Base-by-base conservation (phyloP, 495 filamentous ascomycete genomes). In the Paragyromitra xinjiangensis region DNA sequence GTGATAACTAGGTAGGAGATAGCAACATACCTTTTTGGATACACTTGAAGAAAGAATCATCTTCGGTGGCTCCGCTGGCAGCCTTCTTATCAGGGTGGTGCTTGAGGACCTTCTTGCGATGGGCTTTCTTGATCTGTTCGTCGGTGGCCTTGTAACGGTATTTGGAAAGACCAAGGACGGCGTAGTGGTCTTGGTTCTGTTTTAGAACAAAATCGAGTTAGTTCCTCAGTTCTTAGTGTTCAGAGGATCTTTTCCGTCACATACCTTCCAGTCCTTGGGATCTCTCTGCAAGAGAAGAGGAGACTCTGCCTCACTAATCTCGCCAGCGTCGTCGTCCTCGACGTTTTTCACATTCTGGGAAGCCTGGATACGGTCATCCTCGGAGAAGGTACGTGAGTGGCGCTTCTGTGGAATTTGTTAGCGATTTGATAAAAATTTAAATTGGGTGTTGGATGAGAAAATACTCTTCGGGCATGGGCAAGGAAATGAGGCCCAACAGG, bases 21-120 rank as follows among this genome's bases (percentile, higher is more conserved):
- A 26, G n/a, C 34, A 19, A 26, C 51, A 34, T 67, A 71, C 79
- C 95, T 84, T 97, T 97, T 87, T 99, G 95, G 84, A 99, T 99
- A 85, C 95, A 99, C 88, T 99, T 99, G 91, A 99, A 99, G 89
- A 99, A 99, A 81, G 91, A 92, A 85, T 99, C 95, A 86, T 97
- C 94, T 85, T 99, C 94, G 78, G 90, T 90, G 74, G 87, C 88
- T 75, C 95, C 93, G 64, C 90, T 88, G 48, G 95, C 95, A 39
- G 95, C 95, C 86, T 95, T 97, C 91, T 99, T 99, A 83, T 99
- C 95, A 69, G 95, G 95, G 83, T 99, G 95, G 84, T 99, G 95
- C 86, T 93, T 94, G 48, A 99, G 91, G 70, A 98, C 95, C 91
- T 99, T 99, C 90, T 98, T 98, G 86, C 95, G 93, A 87, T 98